Evolutionary conservation across 139 green algal species (phyloP), one percentile per base, ranked within the genome.

Genomic region (Tetraselmis chui): DNA sequence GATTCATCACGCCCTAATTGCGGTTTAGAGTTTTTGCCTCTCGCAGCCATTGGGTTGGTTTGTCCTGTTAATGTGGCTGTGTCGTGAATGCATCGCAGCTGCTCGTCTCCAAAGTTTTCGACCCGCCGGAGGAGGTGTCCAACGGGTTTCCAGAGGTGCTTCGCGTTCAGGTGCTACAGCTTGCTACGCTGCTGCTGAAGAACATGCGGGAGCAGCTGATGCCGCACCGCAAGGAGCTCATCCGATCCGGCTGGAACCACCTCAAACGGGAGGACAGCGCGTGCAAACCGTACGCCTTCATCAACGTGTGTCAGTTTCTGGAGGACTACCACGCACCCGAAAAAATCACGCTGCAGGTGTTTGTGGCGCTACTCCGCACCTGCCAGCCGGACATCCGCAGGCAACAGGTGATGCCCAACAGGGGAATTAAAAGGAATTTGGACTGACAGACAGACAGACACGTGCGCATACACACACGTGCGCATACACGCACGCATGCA

Each of bases 191-290:
- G 28, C 85, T 98, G 23, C 91, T 97, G 45, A 90, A 95, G 84
- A 79, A 91, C 32, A 76, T 87, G 28, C 89, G 89, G 1, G 23
- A 86, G 22, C 87, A 86, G 59, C 82, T 94, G 23, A 81, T 84
- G 31, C 59, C 84, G 0, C 88, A 97, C 83, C 87, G 91, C 74
- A 94, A 96, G 85, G 91, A 97, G 86, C 85, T 98, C 0, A 95
- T 99, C 78, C 93, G 96, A 81, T 96, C 95, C 84, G 91, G 89
- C 0, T 99, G 96, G 94, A 92, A 95, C 82, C 91, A 95, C 85
- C 87, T 98, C 1, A 97, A 97, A 89, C 79, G 84, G 24, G 92
- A 98, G 81, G 94, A 97, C 87, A 84, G 82, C 74, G 85, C 85
- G 79, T 88, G 79, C 84, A 95, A 95, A 86, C 90, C 89, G 76